Conservation (phyloP, 805 yeast genomes). For the Candida hispaniensis region DNA sequence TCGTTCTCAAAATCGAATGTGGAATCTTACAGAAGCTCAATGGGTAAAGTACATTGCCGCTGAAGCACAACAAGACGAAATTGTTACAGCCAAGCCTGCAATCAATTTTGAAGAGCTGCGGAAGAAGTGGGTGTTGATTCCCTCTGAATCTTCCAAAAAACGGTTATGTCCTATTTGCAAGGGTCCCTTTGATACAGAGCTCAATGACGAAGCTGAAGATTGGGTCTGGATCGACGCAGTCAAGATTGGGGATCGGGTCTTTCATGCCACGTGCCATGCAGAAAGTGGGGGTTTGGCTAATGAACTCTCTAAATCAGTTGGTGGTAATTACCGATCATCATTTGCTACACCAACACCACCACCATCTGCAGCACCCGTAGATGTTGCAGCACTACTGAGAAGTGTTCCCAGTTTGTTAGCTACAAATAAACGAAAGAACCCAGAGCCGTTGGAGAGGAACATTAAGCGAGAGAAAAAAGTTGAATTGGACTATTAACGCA, state of each 20-base stretch:
- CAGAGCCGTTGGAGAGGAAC: no score
- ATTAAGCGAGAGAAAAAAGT: no score
- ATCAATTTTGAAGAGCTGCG: constrained; percentile 29
- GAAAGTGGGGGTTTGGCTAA: constrained; percentile 37
- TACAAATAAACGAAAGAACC: no score
- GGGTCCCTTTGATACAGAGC: constrained; percentile 52
- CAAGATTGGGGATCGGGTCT: constrained; percentile 37
- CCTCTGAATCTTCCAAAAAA: constrained; percentile 47
- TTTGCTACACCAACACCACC: no score
- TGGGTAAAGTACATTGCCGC: constrained; percentile 69
- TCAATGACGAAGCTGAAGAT: constrained; percentile 64
- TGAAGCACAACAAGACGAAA: constrained; percentile 30
- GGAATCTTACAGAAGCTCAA: constrained; percentile 64
- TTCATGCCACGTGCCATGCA: constrained; percentile 59
- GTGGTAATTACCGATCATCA: no score
- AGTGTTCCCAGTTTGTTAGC: no score
- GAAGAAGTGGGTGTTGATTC: constrained; percentile 50
- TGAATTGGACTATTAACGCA: no score
- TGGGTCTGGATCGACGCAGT: constrained; percentile 74
- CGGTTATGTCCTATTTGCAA: constrained; percentile 60
- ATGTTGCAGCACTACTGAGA: no score
- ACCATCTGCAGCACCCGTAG: no score
- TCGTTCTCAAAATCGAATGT: constrained; percentile 56
- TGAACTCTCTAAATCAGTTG: no score
- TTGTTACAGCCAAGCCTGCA: constrained; percentile 17